A percentile compares a stretch with the other conserved stretches of the same genome.
These are phyloP conservation scores for Toxicodendron radicans DNA, from an alignment of 345 rosid species.

Conservation along the genomic window DNA sequence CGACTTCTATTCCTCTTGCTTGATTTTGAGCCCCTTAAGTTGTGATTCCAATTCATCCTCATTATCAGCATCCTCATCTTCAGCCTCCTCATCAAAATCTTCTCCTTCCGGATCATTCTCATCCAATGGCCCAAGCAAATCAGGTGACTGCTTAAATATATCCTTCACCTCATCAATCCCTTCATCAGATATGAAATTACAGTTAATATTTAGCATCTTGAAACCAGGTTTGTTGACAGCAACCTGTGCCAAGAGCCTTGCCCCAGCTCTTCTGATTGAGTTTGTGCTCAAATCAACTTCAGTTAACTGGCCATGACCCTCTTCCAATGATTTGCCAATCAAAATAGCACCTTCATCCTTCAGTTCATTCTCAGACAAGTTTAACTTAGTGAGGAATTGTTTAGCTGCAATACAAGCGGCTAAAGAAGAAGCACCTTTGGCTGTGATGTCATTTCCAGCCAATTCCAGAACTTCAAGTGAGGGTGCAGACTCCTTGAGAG, in stretches of 20 bases:
- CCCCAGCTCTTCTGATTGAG: conserved; percentile 68
- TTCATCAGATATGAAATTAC: conserved; percentile 80
- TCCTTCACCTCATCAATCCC: conserved; percentile 79
- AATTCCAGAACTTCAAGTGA: conserved; percentile 78
- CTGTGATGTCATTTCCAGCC: conserved; percentile 87
- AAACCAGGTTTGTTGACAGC: conserved; percentile 55
- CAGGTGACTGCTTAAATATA: conserved; percentile 52
- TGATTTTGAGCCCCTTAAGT: conserved; percentile 68
- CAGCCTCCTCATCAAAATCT: conserved; percentile 64
- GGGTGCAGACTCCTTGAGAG: conserved; percentile 65
- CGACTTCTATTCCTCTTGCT: conserved; percentile 40
- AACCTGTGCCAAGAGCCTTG: conserved; percentile 61
- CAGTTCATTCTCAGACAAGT: conserved; percentile 81
- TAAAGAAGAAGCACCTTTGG: conserved; percentile 46
- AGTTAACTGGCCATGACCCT: conserved; percentile 55
- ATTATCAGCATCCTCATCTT: conserved; percentile 44
- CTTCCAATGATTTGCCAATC: conserved; percentile 66
- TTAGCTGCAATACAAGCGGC: conserved; percentile 66
- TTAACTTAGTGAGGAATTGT: conserved; percentile 66
- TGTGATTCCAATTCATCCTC: conserved; percentile 71
- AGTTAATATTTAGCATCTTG: conserved; percentile 62
- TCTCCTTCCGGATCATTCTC: conserved; percentile 84
- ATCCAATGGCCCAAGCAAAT: conserved; percentile 64
- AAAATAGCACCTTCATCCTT: conserved; percentile 85
- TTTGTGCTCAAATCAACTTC: conserved; percentile 80